These are phyloP conservation scores for Raphanus hybrid DNA, from an alignment of 441 rosid species.

Conservation along the genomic window DNA sequence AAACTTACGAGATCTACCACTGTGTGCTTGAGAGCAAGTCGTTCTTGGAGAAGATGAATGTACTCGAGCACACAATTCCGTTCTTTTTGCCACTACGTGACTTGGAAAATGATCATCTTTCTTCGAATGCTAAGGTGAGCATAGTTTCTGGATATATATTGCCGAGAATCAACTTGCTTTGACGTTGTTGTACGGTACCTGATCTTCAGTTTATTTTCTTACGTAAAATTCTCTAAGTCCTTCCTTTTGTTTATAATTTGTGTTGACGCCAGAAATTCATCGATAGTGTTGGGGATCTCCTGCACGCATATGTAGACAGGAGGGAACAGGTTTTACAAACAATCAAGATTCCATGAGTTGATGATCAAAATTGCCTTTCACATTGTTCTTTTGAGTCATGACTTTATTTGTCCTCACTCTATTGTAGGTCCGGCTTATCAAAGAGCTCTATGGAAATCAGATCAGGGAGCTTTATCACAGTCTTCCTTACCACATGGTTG, in stretches of 20 bases:
- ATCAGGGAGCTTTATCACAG: slow-evolving; percentile 89
- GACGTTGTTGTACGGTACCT: slow-evolving; percentile 6
- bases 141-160: slow-evolving; percentile 38
- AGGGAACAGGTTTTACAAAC: slow-evolving; percentile 74
- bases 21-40: slow-evolving; percentile 95
- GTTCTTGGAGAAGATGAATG: slow-evolving; percentile 94
- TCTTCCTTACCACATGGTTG: slow-evolving; percentile 93
- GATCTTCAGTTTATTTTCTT: background rate
- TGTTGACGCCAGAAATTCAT: slow-evolving; percentile 78
- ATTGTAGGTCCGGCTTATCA: slow-evolving; percentile 84
- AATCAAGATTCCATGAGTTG: slow-evolving; percentile 18
- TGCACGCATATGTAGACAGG: slow-evolving; percentile 95
- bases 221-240: slow-evolving; percentile 5
- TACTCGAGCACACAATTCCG: slow-evolving; percentile 92
- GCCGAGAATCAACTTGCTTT: slow-evolving; percentile 15
- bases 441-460: slow-evolving; percentile 93
- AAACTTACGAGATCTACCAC: slow-evolving; percentile 85
- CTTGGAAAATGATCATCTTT: slow-evolving; percentile 89
- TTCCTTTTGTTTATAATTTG: slow-evolving; percentile 10
- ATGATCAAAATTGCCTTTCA: slow-evolving; percentile 7
- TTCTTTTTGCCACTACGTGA: slow-evolving; percentile 91
- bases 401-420: slow-evolving; percentile 9
- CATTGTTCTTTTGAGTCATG: slow-evolving; percentile 13
- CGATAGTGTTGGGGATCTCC: slow-evolving; percentile 82
- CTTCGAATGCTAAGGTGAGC: slow-evolving; percentile 87